Percentiles rank a stretch among this genome's conserved stretches.
phyloP scores from a whole-genome alignment of 352 stramenopile genomes.

The Globisporangium heterothallicum region DNA sequence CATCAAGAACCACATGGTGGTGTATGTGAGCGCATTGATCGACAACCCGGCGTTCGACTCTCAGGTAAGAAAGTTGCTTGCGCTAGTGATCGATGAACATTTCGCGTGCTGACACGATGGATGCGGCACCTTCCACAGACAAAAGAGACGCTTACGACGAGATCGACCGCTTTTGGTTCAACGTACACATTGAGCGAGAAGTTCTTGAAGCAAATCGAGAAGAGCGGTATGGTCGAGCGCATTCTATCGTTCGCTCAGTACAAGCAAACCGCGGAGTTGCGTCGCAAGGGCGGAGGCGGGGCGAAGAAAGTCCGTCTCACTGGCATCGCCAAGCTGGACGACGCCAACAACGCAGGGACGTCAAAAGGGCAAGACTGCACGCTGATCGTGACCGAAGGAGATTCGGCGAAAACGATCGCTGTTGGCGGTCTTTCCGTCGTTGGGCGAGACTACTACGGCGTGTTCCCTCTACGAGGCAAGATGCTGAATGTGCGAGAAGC shows the following conservation, averaged over 20 bases:
- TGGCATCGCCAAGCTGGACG: conserved; percentile 96
- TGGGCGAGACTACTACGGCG: conserved; percentile 94
- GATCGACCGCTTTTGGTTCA: conserved; percentile 78
- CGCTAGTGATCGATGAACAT: not conserved
- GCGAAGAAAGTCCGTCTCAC: conserved; percentile 83
- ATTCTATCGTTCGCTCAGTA: conserved; percentile 90
- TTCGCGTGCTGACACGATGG: not conserved
- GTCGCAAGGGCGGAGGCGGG: conserved; percentile 74
- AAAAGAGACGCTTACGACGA: conserved; percentile 96
- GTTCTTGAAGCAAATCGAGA: conserved; percentile 86
- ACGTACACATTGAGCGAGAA: conserved; percentile 83
- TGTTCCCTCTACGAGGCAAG: conserved; percentile 97
- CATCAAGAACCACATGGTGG: conserved; percentile 93
- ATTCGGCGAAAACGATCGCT: conserved; percentile 97
- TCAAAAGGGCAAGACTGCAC: conserved; percentile 91
- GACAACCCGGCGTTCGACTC: conserved; percentile 98
- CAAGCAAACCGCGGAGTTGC: conserved; percentile 90
- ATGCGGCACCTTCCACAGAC: conserved; percentile 43
- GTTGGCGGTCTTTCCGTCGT: conserved; percentile 96
- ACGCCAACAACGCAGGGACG: conserved; percentile 94
- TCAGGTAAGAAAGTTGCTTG: conserved; percentile 53
- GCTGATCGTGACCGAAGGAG: conserved; percentile 98
- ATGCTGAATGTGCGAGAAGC: conserved; percentile 99
- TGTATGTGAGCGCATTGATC: conserved; percentile 96
- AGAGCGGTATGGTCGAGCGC: conserved; percentile 86